Conservation (phyloP, 192 early-diverging fungal species). For the Haplosporangium gracile region DNA sequence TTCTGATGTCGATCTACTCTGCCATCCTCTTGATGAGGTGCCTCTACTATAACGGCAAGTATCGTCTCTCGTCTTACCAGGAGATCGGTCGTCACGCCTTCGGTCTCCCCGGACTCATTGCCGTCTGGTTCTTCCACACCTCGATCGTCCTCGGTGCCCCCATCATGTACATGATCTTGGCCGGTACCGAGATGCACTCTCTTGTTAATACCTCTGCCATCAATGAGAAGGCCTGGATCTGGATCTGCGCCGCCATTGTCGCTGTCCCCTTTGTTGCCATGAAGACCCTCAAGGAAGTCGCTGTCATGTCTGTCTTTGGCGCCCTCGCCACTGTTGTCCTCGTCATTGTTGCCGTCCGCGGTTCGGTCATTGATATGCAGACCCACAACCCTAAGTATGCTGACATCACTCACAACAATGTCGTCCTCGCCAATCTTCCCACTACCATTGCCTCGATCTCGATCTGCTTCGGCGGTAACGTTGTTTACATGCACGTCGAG, state of each 20-base stretch:
- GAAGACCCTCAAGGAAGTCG: conserved; percentile 85
- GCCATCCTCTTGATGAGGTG: conserved; percentile 81
- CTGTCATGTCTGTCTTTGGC: conserved; percentile 81
- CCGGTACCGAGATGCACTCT: conserved; percentile 76
- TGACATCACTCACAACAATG: conserved; percentile 57
- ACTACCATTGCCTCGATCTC: conserved; percentile 83
- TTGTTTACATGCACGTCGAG: conserved; percentile 88
- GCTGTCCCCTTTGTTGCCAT: conserved; percentile 82
- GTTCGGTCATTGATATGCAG: conserved; percentile 60
- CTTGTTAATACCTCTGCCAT: conserved; percentile 61
- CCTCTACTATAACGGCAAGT: conserved; percentile 76
- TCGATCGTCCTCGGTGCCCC: conserved; percentile 78
- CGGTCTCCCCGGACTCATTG: conserved; percentile 72
- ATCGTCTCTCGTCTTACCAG: conserved; percentile 70
- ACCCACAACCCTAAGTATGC: conserved; percentile 51
- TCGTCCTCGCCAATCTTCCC: conserved; percentile 79
- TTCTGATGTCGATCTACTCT: conserved; percentile 77
- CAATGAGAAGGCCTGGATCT: conserved; percentile 71
- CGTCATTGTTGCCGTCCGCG: conserved; percentile 77
- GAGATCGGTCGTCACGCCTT: conserved; percentile 81
- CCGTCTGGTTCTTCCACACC: conserved; percentile 75
- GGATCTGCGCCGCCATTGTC: conserved; percentile 68
- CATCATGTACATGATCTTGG: conserved; percentile 79
- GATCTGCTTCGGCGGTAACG: conserved; percentile 88
- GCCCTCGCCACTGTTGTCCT: conserved; percentile 78